Base-by-base conservation (phyloP, 148 eudicot species). In the Mesembryanthemum crystallinum region DNA sequence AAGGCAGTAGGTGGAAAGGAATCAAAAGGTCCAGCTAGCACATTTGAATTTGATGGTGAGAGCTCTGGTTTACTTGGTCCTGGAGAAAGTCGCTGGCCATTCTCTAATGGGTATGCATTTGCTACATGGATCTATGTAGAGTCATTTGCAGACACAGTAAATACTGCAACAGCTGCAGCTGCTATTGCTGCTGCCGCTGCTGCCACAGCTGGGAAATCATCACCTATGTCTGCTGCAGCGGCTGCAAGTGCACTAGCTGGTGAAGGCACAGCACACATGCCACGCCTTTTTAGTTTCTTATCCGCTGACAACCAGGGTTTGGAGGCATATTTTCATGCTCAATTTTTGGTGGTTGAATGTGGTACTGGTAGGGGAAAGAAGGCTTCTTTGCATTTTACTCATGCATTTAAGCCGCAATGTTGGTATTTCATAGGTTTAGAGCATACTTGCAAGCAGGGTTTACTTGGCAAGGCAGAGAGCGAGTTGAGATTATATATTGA, bases 241-340 rank as follows among this genome's bases (percentile, higher is more conserved):
- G 99, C 98, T 76, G 99, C 99, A 42, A 96, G 93, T 83, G 99
- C 99, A 61, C 92, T 96, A 66, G 99, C 98, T 76, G 99, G 99
- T 72, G 99, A 96, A 89, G 99, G 98, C 82, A 91, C 98, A 5
- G 91, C 91, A 33, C 94, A 92, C 81, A 96, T 96, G 99, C 99
- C 99, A 43, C 90, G 99, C 4, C 87, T 96, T 54, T 96, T 92
- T 82, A 96, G 99, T 83, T 92, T 96, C 83, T 82, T 92, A 82
- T 91, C 99, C 60, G 90, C 97, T 77, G 99, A 96, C 76, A 92
- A 96, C 86, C 99, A 88, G 82, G 95, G 96, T 73, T 86, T 96
- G 82, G 99, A 96, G 79, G 99, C 99, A 39, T 96, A 96, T 82
- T 96, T 96, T 75, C 99, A 96, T 83, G 99, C 99, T 69, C 99